Conservation (phyloP, 2,329 filamentous ascomycete species). For the Scleromitrula shiraiana region DNA sequence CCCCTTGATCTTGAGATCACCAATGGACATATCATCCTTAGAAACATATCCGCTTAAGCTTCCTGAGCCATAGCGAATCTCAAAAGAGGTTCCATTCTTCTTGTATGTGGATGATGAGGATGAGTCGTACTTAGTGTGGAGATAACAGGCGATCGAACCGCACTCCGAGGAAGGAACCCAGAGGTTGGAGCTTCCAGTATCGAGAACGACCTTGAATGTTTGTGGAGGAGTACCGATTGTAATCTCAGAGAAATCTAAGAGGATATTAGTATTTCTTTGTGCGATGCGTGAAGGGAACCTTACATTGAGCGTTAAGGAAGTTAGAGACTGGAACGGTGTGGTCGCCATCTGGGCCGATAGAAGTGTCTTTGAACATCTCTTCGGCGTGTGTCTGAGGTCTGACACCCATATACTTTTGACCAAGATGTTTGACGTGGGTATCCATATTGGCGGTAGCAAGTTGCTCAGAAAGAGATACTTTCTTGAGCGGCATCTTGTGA, state of each 20-base stretch:
- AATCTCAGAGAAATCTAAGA: constrained; percentile 90
- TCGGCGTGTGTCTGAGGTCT: constrained; percentile 62
- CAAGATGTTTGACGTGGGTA: constrained; percentile 70
- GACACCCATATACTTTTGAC: constrained; percentile 93
- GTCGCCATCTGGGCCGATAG: constrained; percentile 54
- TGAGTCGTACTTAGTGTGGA: constrained; percentile 95
- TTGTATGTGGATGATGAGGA: constrained; percentile 83
- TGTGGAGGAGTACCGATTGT: constrained; percentile 86
- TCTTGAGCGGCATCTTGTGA: constrained; percentile 97
- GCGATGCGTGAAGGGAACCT: constrained; percentile 30
- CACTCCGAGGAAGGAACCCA: constrained; percentile 93
- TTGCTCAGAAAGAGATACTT: constrained; percentile 87
- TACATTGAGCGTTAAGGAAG: constrained; percentile 99
- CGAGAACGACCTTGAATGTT: constrained; percentile 95
- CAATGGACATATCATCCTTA: constrained; percentile 77
- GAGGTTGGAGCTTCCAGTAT: constrained; percentile 97
- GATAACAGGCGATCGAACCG: constrained; percentile 93
- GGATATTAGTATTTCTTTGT: constrained; percentile 11
- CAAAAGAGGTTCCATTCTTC: constrained; percentile 86
- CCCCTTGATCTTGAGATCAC: constrained; percentile 77
- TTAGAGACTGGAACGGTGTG: constrained; percentile 89
- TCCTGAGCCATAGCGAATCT: constrained; percentile 93
- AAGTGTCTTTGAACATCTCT: constrained; percentile 71
- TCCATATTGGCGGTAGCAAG: constrained; percentile 78
- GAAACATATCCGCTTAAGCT: constrained; percentile 91